Conservation (phyloP, 345 rosid genomes). For the Rhodamnia argentea region DNA sequence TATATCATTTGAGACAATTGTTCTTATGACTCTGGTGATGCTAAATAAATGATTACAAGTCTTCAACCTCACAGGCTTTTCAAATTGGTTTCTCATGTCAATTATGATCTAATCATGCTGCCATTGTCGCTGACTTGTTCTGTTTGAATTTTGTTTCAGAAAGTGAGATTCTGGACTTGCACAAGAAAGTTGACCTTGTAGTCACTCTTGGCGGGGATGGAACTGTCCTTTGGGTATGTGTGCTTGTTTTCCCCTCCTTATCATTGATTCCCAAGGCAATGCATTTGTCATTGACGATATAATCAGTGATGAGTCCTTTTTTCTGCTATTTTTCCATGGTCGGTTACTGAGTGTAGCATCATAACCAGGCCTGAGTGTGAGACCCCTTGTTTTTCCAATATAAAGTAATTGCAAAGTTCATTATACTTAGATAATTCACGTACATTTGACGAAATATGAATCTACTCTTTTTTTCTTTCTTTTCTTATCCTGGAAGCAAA, state of each 20-base stretch:
- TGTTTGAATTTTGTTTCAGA: slow-evolving; percentile 36
- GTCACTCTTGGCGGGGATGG: slow-evolving; percentile 99
- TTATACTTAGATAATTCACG: neutral
- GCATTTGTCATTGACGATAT: neutral
- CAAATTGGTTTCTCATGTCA: neutral
- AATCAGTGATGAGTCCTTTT: neutral
- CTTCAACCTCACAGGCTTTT: neutral
- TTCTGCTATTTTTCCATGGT: neutral
- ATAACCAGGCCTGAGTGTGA: neutral
- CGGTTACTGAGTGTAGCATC: neutral
- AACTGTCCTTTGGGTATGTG: slow-evolving; percentile 93
- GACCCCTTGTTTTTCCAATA: neutral
- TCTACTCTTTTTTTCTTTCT: neutral
- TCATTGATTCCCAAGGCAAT: neutral
- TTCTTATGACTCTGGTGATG: neutral
- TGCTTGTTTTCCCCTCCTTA: neutral
- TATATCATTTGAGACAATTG: neutral
- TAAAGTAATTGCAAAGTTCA: neutral
- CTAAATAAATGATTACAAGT: neutral
- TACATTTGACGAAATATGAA: neutral
- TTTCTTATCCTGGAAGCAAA: neutral
- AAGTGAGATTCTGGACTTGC: slow-evolving; percentile 55
- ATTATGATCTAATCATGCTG: neutral
- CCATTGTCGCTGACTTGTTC: neutral
- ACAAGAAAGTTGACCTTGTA: slow-evolving; percentile 84